A percentile compares a stretch with the other conserved stretches of the same genome.
phyloP scores from a whole-genome alignment of 1,139 yeast species.

The Debaryomyces robertsiae region DNA sequence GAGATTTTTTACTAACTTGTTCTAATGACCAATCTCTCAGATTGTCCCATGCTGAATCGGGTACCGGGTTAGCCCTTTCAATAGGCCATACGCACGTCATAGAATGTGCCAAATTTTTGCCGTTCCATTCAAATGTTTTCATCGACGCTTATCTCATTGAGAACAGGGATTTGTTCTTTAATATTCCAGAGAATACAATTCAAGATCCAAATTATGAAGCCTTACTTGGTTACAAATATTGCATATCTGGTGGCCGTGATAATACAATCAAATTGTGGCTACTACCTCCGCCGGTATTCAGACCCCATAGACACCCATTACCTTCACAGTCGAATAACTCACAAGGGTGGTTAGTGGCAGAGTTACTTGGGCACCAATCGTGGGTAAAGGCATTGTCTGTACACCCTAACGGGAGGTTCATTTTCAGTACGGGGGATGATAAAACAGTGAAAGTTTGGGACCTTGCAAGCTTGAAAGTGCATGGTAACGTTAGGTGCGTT shows the following conservation, averaged over 20 bases:
- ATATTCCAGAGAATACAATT: conserved; percentile 36
- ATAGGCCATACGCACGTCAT: conserved; percentile 85
- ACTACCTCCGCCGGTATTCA: conserved; percentile 59
- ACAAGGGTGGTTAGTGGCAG: conserved; percentile 60
- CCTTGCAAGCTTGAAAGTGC: conserved; percentile 47
- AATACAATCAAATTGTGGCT: conserved; percentile 77
- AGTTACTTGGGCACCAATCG: conserved; percentile 73
- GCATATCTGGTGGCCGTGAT: conserved; percentile 84
- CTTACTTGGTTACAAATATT: conserved; percentile 60
- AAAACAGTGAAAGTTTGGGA: conserved; percentile 82
- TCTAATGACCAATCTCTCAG: conserved; percentile 82
- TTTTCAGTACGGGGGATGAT: conserved; percentile 82
- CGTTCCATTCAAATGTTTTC: conserved; percentile 48
- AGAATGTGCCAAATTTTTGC: conserved; percentile 73
- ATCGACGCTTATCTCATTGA: conserved; percentile 52
- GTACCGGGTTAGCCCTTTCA: conserved; percentile 68
- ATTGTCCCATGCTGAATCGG: conserved; percentile 62
- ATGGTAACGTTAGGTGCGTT: conserved; percentile 48
- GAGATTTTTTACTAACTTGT: conserved; percentile 69
- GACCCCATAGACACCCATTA: conserved; percentile 57
- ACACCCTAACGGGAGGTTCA: conserved; percentile 75
- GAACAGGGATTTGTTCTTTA: conserved; percentile 34
- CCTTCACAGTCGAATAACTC: conserved; percentile 56
- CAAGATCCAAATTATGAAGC: conserved; percentile 31
- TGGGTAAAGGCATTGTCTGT: conserved; percentile 77